These are phyloP conservation scores for Sophora flavescens DNA, from an alignment of 306 rosid genomes.

Conservation along the genomic window DNA sequence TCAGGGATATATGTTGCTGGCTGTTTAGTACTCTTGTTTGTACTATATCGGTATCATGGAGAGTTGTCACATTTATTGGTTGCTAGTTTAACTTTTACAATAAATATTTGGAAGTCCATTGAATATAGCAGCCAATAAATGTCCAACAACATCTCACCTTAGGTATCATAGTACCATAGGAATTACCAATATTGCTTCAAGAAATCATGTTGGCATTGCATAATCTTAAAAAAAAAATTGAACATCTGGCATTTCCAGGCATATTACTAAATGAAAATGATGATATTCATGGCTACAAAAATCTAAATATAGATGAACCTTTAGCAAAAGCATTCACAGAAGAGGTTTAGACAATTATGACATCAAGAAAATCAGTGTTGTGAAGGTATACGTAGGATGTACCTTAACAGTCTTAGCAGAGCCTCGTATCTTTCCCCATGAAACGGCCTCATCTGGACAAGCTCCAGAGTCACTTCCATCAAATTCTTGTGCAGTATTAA, in stretches of 20 bases:
- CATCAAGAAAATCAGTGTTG: slow-evolving; percentile 6
- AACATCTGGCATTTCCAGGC: slow-evolving; percentile 2
- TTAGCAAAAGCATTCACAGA: no score
- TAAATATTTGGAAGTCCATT: no score
- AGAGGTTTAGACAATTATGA: neutral
- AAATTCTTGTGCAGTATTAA: slow-evolving; percentile 93
- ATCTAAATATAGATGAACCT: no score
- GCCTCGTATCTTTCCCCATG: slow-evolving; percentile 91
- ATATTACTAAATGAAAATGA: neutral
- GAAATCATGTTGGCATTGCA: neutral
- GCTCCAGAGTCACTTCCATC: slow-evolving; percentile 99
- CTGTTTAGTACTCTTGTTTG: no score
- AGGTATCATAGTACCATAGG: no score
- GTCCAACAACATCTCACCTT: no score
- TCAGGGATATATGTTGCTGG: no score
- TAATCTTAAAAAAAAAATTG: neutral
- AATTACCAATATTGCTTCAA: no score
- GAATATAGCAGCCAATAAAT: no score
- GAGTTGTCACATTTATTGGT: no score
- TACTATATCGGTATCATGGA: no score
- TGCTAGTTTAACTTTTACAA: no score
- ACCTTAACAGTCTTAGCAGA: slow-evolving; percentile 96
- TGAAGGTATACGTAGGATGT: slow-evolving; percentile 16
- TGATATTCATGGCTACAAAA: neutral
- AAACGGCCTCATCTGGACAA: slow-evolving; percentile 91